phyloP scores from a whole-genome alignment of 148 eudicot species.

The Bassia scoparia region DNA sequence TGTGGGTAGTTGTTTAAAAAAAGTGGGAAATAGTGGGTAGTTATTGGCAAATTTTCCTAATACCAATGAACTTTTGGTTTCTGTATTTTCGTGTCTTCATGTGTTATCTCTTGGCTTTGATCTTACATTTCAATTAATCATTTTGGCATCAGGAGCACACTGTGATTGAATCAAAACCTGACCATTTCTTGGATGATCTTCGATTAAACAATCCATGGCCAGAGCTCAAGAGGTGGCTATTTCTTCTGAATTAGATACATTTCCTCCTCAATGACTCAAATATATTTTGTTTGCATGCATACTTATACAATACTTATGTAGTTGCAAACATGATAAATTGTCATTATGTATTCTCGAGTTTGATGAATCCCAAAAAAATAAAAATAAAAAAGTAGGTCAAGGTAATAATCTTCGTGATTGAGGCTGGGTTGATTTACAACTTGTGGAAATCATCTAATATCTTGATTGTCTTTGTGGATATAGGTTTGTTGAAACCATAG shows the following conservation, averaged over 20 bases:
- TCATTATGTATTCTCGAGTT: background rate
- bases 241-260: background rate
- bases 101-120: conserved; percentile 2
- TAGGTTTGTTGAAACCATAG: conserved; percentile 85
- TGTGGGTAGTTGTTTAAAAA: no score
- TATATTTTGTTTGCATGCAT: conserved; percentile 3
- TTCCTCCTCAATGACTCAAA: conserved; percentile 7
- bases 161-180: conserved; percentile 95
- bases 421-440: background rate
- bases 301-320: background rate
- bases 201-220: conserved; percentile 95
- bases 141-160: conserved; percentile 67
- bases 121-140: background rate
- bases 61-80: no score
- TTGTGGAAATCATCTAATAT: background rate
- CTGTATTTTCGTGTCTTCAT: background rate
- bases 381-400: no score
- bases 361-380: no score
- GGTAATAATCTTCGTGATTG: background rate
- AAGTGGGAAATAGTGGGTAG: no score
- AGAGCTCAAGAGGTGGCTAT: conserved; percentile 60
- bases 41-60: no score
- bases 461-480: conserved; percentile 22
- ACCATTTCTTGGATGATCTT: conserved; percentile 93
- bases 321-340: background rate